Conservation (phyloP, 306 rosid species). For the Neltuma alba region DNA sequence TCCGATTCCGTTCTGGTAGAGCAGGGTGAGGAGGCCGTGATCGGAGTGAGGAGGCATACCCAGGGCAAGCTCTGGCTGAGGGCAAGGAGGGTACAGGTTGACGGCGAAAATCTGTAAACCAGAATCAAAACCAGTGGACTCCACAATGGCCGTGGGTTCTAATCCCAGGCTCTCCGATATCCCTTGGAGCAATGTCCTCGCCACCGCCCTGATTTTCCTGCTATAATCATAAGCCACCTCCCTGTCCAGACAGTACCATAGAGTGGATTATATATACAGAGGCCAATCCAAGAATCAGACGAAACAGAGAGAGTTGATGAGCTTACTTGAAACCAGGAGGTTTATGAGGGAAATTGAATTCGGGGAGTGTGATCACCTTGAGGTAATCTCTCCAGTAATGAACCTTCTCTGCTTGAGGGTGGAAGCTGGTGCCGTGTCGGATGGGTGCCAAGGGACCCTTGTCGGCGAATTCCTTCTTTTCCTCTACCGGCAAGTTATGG, state of each 20-base stretch:
- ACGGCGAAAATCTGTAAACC: slow-evolving; percentile 46
- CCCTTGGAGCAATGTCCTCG: slow-evolving; percentile 43
- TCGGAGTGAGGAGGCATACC: slow-evolving; percentile 73
- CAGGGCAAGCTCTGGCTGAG: slow-evolving; percentile 64
- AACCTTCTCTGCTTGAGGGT: slow-evolving; percentile 44
- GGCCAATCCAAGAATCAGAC: neutral
- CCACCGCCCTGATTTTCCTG: slow-evolving; percentile 29
- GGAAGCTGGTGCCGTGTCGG: slow-evolving; percentile 65
- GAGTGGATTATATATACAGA: neutral
- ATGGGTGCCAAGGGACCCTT: slow-evolving; percentile 54
- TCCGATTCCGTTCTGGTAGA: slow-evolving; percentile 56
- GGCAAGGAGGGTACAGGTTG: slow-evolving; percentile 72
- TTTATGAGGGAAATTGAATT: slow-evolving; percentile 51
- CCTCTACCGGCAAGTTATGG: slow-evolving; percentile 52
- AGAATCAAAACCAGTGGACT: slow-evolving; percentile 42
- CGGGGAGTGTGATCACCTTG: slow-evolving; percentile 39
- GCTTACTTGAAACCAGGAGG: slow-evolving; percentile 46
- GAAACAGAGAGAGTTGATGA: neutral
- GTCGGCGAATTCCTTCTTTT: slow-evolving; percentile 55
- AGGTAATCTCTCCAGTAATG: slow-evolving; percentile 68
- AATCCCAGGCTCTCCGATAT: slow-evolving; percentile 62
- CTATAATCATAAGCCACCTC: slow-evolving; percentile 48
- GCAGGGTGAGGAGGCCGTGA: slow-evolving; percentile 52
- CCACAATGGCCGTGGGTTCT: slow-evolving; percentile 37
- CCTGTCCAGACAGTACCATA: slow-evolving; percentile 14